These are phyloP conservation scores for Craspedostauros australis DNA, from an alignment of 108 stramenopile species.

Conservation along the genomic window DNA sequence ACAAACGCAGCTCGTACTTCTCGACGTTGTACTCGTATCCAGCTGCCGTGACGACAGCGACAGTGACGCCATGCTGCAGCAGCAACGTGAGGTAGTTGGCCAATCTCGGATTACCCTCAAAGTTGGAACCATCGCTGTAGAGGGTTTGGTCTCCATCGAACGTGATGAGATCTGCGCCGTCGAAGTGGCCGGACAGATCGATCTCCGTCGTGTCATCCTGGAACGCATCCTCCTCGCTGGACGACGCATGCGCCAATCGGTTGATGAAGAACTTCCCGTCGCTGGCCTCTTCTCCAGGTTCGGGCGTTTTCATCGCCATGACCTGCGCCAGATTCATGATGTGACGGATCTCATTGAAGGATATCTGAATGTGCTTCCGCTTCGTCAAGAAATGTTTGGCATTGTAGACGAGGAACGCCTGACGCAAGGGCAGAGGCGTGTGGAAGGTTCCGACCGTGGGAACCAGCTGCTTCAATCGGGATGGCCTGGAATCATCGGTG, in stretches of 20 bases:
- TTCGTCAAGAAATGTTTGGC: slow-evolving; percentile 73
- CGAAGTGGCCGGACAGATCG: slow-evolving; percentile 14
- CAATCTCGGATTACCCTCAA: slow-evolving; percentile 77
- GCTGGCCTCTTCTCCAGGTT: too few relatives aligned
- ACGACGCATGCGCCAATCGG: not conserved
- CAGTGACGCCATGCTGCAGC: slow-evolving; percentile 71
- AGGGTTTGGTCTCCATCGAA: slow-evolving; percentile 95
- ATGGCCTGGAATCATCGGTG: not conserved
- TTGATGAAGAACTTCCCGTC: not conserved
- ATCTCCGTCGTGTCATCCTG: not conserved
- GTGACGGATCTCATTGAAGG: slow-evolving; percentile 91
- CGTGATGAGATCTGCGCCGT: slow-evolving; percentile 76
- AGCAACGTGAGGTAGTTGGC: slow-evolving; percentile 70
- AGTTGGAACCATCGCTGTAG: slow-evolving; percentile 87
- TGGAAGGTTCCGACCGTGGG: slow-evolving; percentile 87
- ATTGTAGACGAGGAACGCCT: slow-evolving; percentile 82
- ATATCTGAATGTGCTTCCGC: slow-evolving; percentile 76
- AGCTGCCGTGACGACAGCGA: slow-evolving; percentile 91
- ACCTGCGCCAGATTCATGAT: slow-evolving; percentile 89
- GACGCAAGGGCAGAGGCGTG: slow-evolving; percentile 69
- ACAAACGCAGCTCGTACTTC: slow-evolving; percentile 82
- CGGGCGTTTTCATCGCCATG: slow-evolving; percentile 60
- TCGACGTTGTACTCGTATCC: slow-evolving; percentile 86
- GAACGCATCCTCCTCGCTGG: not conserved
- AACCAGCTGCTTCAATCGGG: slow-evolving; percentile 62